Evolutionary conservation across 2,329 filamentous ascomycete genomes (phyloP).

Genomic region (Penicillium crustosum): DNA sequence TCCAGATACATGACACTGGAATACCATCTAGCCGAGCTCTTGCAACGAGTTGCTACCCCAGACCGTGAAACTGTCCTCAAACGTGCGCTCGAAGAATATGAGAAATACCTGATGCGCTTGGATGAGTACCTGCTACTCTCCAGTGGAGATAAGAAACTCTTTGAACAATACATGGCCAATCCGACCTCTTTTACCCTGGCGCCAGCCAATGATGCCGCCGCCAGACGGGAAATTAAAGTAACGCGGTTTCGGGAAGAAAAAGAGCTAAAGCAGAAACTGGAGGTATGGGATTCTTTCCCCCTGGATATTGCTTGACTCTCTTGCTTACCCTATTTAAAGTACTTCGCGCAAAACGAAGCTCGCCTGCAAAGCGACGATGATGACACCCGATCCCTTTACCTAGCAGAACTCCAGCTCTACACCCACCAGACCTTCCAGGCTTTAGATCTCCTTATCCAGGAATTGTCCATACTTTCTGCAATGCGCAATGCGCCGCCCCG

Average conservation of each 20-base stretch:
- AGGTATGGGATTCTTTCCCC: slow-evolving; percentile 47
- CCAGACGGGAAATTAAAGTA: slow-evolving; percentile 80
- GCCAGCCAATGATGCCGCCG: slow-evolving; percentile 63
- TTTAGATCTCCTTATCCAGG: slow-evolving; percentile 82
- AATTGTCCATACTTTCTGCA: slow-evolving; percentile 76
- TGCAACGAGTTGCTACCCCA: slow-evolving; percentile 63
- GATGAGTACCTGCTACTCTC: slow-evolving; percentile 76
- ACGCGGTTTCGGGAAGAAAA: slow-evolving; percentile 82
- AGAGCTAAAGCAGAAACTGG: slow-evolving; percentile 77
- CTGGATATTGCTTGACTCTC: slow-evolving; percentile 26
- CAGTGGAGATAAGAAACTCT: slow-evolving; percentile 63
- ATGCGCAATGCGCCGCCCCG: slow-evolving; percentile 56
- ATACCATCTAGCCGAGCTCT: slow-evolving; percentile 76
- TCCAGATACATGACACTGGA: slow-evolving; percentile 71
- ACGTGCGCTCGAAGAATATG: slow-evolving; percentile 68
- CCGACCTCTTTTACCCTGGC: slow-evolving; percentile 72
- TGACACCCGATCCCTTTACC: slow-evolving; percentile 72
- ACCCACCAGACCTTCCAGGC: slow-evolving; percentile 80
- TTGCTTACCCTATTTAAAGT: slow-evolving; percentile 46
- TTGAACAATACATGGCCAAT: slow-evolving; percentile 71
- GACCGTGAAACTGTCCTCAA: slow-evolving; percentile 65
- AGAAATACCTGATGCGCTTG: slow-evolving; percentile 72
- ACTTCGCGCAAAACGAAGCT: slow-evolving; percentile 59
- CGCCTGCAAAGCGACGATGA: slow-evolving; percentile 76
- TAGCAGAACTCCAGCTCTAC: slow-evolving; percentile 71